Base-by-base conservation (phyloP, 2,329 filamentous ascomycete genomes). In the Calonectria ilicicola region DNA sequence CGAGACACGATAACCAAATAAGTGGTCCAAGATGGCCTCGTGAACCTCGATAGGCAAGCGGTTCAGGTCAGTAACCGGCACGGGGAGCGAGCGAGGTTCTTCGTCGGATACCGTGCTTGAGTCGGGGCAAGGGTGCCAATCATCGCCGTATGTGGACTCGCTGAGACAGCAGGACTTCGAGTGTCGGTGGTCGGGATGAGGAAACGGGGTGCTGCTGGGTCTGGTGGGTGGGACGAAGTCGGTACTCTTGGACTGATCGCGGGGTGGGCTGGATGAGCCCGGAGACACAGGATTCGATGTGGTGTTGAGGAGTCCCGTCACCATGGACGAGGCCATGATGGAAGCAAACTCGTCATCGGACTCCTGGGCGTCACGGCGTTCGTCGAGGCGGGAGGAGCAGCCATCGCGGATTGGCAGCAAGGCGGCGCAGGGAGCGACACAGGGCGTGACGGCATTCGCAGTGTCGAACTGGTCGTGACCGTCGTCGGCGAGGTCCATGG, bases 1-100 rank as follows among this genome's bases (percentile, higher is more conserved):
- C 0, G 93, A 92, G 47, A 91, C 89, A 58, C 91, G 89, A 72
- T 93, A 91, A 4, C 92, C 93, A 77, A 94, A 94, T 2, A 94
- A 84, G 76, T 93, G 89, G 80, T 95, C 93, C 17, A 95, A 85
- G 67, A 95, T 92, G 68, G 89, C 90, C 78, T 94, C 92, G 80
- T 94, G 92, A 15, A 95, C 93, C 81, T 95, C 93, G 68, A 89
- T 87, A 1, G 93, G 93, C 1, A 94, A 84, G 74, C 90, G 82
- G 53, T 86, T 84, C 62, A 91, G 83, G 65, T 86, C 85, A 7
- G 73, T 80, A 14, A 79, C 74, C 17, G 77, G 77, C 2, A 71
- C 75, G 56, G 75, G 75, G 21, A 72, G 72, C 26, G 67, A 38
- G 15, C 69, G 23, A 1, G 73, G 68, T 19, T 81, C 76, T 21